Evolutionary conservation across 768 basidiomycete species (phyloP), one percentile per base, ranked within the genome.

Genomic region (Psilocybe subaeruginosa): DNA sequence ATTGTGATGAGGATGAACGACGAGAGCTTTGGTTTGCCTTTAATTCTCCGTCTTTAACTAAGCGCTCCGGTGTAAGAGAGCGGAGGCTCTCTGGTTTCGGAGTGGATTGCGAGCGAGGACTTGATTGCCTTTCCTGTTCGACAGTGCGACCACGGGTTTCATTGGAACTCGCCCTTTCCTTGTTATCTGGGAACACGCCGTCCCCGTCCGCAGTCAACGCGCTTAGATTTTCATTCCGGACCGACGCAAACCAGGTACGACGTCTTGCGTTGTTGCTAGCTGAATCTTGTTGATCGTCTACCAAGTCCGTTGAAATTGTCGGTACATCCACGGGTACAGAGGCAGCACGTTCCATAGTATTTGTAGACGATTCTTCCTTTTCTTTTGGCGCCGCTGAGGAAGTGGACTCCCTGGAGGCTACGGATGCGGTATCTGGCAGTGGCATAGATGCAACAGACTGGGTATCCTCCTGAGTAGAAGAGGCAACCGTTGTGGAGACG

Each of bases 161-260:
- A 11, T 72, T 74, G 16, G 68, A 66, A 30, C 23, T 23, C 23
- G 63, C 67, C 19, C 62, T 65, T 6, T 63, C 58, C n/a, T 60
- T 66, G 50, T 48, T 57, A 46, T 57, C 53, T 3, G 61, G 56
- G 30, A 58, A 59, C 27, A 66, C 51, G 54, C 70, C 68, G 52
- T 63, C 65, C 29, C 70, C 68, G 51, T 64, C 65, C 29, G 71
- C 70, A 1, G 64, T 59, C 19, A 71, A 46, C 2, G 66, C 59
- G 19, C 70, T 70, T 8, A 68, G 41, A 29, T 78, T 80, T 9
- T 79, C 79, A 43, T 72, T 80, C 27, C 73, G 71, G n/a, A 79
- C 71, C 35, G 68, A 63, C 2, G 80, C 76, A 63, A 89, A 88
- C 87, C 87, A 89, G 16, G 82, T 86, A 9, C 78, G 79, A 29